Conservation (phyloP, 805 yeast species). For the Myxozyma sirexii region DNA sequence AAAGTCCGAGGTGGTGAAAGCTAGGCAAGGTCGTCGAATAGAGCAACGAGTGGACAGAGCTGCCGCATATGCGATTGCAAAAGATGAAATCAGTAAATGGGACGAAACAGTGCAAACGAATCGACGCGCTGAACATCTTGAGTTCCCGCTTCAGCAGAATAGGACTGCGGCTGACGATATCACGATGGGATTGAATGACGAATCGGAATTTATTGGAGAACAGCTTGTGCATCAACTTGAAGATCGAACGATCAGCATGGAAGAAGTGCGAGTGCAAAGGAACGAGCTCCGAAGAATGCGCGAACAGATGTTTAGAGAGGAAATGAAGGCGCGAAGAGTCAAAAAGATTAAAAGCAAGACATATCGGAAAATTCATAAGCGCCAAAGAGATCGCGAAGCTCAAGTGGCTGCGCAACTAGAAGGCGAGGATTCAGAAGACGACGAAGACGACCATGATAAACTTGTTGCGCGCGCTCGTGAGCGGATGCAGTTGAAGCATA, state of each 20-base stretch:
- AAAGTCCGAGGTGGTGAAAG: slow-evolving; percentile 56
- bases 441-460: slow-evolving; percentile 47
- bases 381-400: slow-evolving; percentile 71
- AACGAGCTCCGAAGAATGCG: slow-evolving; percentile 88
- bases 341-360: slow-evolving; percentile 94
- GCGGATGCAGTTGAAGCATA: slow-evolving; percentile 89
- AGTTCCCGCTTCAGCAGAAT: slow-evolving; percentile 64
- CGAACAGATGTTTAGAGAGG: slow-evolving; percentile 95
- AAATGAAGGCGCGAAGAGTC: slow-evolving; percentile 83
- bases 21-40: slow-evolving; percentile 84
- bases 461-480: slow-evolving; percentile 83
- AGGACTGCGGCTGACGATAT: slow-evolving; percentile 30
- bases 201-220: slow-evolving; percentile 47
- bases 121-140: slow-evolving; percentile 80
- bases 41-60: slow-evolving; percentile 82
- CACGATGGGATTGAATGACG: slow-evolving; percentile 15
- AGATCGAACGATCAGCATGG: slow-evolving; percentile 75
- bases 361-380: slow-evolving; percentile 82
- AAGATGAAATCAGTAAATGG: slow-evolving; percentile 87
- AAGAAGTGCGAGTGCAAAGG: slow-evolving; percentile 75
- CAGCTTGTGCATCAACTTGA: slow-evolving; percentile 70
- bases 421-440: slow-evolving; percentile 9
- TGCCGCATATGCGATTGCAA: slow-evolving; percentile 89
- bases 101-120: slow-evolving; percentile 75
- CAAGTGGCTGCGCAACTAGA: slow-evolving; percentile 56